Conservation (phyloP, 345 rosid genomes). For the Arabidopsis suecica region DNA sequence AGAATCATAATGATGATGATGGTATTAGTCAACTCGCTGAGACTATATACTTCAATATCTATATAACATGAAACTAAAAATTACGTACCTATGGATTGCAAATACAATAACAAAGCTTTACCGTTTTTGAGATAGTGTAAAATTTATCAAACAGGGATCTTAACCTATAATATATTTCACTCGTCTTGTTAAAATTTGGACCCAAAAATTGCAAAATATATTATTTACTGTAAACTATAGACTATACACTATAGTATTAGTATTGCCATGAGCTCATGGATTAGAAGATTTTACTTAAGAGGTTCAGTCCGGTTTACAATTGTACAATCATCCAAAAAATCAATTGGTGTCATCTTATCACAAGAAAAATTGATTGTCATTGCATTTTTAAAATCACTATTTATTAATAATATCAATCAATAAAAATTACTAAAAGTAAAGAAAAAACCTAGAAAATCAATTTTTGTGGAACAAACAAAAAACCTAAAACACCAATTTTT, state of each 20-base stretch:
- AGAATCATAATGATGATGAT: conserved; percentile 7
- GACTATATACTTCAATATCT: background rate
- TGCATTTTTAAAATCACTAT: too few relatives aligned
- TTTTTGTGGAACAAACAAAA: too few relatives aligned
- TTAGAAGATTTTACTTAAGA: too few relatives aligned
- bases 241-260: background rate
- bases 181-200: background rate
- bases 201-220: background rate
- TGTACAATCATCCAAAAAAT: too few relatives aligned
- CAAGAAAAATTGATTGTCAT: too few relatives aligned
- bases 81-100: background rate
- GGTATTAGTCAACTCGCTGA: background rate
- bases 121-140: background rate
- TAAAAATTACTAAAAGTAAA: too few relatives aligned
- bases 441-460: too few relatives aligned
- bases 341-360: too few relatives aligned
- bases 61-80: background rate
- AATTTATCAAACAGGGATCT: background rate
- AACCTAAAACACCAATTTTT: too few relatives aligned
- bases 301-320: too few relatives aligned
- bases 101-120: conserved; percentile 1
- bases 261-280: background rate
- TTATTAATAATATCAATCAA: too few relatives aligned
- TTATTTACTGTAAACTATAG: background rate
- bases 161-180: background rate